These are phyloP conservation scores for Hirschfeldia incana DNA, from an alignment of 345 rosid genomes.

Conservation along the genomic window DNA sequence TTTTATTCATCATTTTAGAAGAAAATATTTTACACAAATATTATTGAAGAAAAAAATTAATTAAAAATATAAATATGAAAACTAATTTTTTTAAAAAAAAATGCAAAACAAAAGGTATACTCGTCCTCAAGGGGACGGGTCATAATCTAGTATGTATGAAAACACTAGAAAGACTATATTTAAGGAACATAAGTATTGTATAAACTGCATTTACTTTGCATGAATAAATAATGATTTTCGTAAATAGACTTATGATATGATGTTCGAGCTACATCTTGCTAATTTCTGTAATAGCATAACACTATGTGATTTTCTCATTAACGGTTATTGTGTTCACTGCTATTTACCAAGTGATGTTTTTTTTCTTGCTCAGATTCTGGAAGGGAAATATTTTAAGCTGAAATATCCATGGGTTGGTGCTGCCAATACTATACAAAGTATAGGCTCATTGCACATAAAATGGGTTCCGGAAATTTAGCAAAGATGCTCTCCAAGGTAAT, in stretches of 20 bases:
- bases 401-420: constrained; percentile 99
- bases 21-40: no score
- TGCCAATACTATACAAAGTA: constrained; percentile 75
- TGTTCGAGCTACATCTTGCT: not conserved
- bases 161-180: no score
- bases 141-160: no score
- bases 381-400: constrained; percentile 83
- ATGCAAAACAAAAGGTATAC: no score
- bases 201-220: constrained; percentile 4
- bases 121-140: no score
- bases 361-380: constrained; percentile 62
- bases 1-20: no score
- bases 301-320: not conserved
- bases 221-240: not conserved
- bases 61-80: no score
- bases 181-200: not conserved
- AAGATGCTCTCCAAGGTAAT: constrained; percentile 91
- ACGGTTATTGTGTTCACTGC: constrained; percentile 22
- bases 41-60: no score
- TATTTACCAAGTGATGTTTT: constrained; percentile 16
- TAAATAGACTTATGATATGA: constrained; percentile 8
- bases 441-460: constrained; percentile 90
- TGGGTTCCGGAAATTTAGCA: constrained; percentile 98
- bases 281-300: not conserved
- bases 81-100: no score